These are phyloP conservation scores for Paramyrothecium sp. DNA, from an alignment of 2,329 filamentous ascomycete species.

Conservation along the genomic window DNA sequence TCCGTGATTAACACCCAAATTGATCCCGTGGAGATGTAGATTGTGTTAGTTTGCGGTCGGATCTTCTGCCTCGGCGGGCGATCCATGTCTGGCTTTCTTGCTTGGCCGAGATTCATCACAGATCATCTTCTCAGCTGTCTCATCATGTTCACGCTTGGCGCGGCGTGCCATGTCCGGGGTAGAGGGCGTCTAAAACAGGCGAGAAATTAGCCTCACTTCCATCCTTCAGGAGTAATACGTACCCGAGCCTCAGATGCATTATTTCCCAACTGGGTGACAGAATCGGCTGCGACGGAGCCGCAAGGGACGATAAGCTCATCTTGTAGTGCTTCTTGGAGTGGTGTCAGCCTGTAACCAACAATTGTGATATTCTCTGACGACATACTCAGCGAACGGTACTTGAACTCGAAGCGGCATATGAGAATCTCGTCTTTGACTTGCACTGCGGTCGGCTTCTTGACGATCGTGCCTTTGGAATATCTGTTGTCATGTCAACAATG, in stretches of 20 bases:
- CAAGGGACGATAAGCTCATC: neutral
- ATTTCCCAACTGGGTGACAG: neutral
- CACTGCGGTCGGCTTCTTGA: too few relatives aligned
- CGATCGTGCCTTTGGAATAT: neutral
- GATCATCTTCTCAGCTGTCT: neutral
- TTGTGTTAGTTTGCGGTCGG: neutral
- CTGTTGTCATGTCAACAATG: neutral
- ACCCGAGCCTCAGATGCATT: neutral
- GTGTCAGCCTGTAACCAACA: neutral
- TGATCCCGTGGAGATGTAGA: neutral
- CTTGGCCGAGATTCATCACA: neutral
- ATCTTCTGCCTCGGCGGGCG: neutral
- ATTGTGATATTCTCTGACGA: neutral
- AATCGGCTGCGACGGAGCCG: neutral
- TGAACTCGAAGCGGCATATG: neutral
- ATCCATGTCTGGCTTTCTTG: neutral
- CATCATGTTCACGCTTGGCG: neutral
- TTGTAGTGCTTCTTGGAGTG: neutral
- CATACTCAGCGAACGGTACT: neutral
- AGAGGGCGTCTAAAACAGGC: too few relatives aligned
- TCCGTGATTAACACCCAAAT: too few relatives aligned
- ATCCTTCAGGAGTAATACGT: too few relatives aligned
- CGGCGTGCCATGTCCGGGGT: too few relatives aligned
- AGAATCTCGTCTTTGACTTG: neutral
- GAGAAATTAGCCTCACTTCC: too few relatives aligned